Conservation (phyloP, 306 rosid species). For the Dalbergia oliveri region DNA sequence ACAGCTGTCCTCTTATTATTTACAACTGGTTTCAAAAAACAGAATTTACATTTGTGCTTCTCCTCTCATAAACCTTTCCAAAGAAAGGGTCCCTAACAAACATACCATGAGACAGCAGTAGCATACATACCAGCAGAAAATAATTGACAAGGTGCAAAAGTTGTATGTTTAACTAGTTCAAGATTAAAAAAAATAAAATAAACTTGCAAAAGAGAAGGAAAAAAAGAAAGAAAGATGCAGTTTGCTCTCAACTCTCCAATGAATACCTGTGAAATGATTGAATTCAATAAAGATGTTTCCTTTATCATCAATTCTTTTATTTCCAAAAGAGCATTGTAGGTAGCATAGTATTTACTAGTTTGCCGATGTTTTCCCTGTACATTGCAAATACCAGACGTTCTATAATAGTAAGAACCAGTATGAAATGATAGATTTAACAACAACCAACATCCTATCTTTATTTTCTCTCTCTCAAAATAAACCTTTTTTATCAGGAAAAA, state of each 20-base stretch:
- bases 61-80: no score
- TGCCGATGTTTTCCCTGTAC: slow-evolving; percentile 80
- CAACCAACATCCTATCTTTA: not conserved
- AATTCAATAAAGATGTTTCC: slow-evolving; percentile 90
- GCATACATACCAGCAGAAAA: not conserved
- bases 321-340: slow-evolving; percentile 91
- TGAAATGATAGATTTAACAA: slow-evolving; percentile 22
- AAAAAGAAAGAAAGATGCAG: slow-evolving; percentile 30
- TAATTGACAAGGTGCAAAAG: not conserved
- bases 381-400: slow-evolving; percentile 32
- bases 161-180: not conserved
- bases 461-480: slow-evolving; percentile 6
- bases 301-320: slow-evolving; percentile 90
- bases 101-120: slow-evolving; percentile 9
- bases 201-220: not conserved
- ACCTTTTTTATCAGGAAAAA: slow-evolving; percentile 19
- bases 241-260: slow-evolving; percentile 29
- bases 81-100: no score
- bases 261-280: slow-evolving; percentile 86
- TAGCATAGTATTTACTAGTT: slow-evolving; percentile 82
- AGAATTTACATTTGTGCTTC: no score
- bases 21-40: no score
- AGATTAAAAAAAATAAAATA: not conserved
- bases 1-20: no score
- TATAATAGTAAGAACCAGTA: slow-evolving; percentile 24